These are phyloP conservation scores for Papiliotrema flavescens DNA, from an alignment of 1,284 basidiomycete species.

Conservation along the genomic window DNA sequence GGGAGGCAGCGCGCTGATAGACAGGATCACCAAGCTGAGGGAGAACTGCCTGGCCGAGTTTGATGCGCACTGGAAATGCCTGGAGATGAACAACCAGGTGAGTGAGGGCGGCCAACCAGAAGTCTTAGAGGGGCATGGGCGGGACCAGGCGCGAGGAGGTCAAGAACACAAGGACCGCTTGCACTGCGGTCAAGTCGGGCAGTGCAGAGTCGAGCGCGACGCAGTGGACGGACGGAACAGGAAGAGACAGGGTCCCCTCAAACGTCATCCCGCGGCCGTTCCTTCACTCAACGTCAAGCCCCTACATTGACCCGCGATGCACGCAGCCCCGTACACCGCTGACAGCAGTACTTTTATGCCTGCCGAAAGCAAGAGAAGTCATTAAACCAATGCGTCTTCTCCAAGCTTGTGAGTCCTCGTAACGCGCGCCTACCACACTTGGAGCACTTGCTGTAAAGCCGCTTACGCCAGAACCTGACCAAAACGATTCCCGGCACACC, in stretches of 20 bases:
- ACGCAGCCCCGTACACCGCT: background rate
- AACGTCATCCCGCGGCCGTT: too few species aligned
- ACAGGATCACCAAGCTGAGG: constrained; percentile 85
- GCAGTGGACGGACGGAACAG: too few species aligned
- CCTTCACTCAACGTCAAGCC: too few species aligned
- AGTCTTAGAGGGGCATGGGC: too few species aligned
- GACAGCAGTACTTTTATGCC: constrained; percentile 72
- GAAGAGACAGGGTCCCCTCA: too few species aligned
- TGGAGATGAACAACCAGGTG: constrained; percentile 94
- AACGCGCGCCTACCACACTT: background rate
- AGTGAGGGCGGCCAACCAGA: too few species aligned
- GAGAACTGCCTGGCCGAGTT: constrained; percentile 88
- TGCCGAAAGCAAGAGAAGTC: constrained; percentile 87
- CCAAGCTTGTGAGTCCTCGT: constrained; percentile 80
- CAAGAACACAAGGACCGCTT: too few species aligned
- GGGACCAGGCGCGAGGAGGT: too few species aligned
- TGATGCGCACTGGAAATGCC: constrained; percentile 89
- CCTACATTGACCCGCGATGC: too few species aligned
- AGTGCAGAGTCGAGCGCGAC: too few species aligned
- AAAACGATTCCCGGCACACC: constrained; percentile 93
- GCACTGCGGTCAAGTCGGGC: too few species aligned
- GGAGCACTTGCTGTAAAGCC: background rate
- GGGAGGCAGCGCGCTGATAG: background rate
- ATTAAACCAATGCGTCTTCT: constrained; percentile 93
- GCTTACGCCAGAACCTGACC: constrained; percentile 64